Conservation (phyloP, 768 basidiomycete genomes). For the Trichaptum fuscoviolaceum region DNA sequence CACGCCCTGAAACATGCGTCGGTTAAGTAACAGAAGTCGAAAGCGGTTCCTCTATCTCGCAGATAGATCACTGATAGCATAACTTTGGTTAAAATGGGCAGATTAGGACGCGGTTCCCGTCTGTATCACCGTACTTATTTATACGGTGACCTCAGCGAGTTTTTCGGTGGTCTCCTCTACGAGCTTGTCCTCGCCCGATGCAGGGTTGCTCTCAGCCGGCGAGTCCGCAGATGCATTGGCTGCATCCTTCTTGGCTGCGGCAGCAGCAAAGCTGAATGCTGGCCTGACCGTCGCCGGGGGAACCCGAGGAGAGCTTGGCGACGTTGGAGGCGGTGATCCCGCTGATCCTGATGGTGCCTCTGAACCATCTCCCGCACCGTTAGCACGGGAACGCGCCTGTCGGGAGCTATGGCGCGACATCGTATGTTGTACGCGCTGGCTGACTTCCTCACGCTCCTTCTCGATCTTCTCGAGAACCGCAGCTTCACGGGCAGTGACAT, state of each 20-base stretch:
- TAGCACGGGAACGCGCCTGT: constrained; percentile 41
- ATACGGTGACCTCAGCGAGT: constrained; percentile 33
- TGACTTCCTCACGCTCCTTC: constrained; percentile 44
- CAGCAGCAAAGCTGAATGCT: constrained; percentile 78
- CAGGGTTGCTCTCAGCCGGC: constrained; percentile 15
- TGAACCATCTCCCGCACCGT: constrained; percentile 18
- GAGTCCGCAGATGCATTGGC: constrained; percentile 14
- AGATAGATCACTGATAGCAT: neutral
- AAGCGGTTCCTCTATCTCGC: neutral
- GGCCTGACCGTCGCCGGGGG: constrained; percentile 56
- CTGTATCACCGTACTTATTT: constrained; percentile 5
- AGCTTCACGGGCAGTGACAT: constrained; percentile 71
- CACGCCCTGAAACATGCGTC: neutral
- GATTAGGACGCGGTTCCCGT: neutral
- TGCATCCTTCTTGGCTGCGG: constrained; percentile 42
- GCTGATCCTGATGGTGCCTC: constrained; percentile 20
- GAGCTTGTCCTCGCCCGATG: constrained; percentile 20
- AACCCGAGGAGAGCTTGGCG: constrained; percentile 15
- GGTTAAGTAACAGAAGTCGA: neutral
- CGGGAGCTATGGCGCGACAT: constrained; percentile 48
- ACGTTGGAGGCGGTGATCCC: constrained; percentile 26
- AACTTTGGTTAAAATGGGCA: neutral
- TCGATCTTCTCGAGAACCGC: constrained; percentile 69
- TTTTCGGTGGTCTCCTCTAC: constrained; percentile 24
- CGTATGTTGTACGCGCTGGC: constrained; percentile 22